Evolutionary conservation across 768 basidiomycete genomes (phyloP).

Genomic region (Porpolomopsis calyptriformis): DNA sequence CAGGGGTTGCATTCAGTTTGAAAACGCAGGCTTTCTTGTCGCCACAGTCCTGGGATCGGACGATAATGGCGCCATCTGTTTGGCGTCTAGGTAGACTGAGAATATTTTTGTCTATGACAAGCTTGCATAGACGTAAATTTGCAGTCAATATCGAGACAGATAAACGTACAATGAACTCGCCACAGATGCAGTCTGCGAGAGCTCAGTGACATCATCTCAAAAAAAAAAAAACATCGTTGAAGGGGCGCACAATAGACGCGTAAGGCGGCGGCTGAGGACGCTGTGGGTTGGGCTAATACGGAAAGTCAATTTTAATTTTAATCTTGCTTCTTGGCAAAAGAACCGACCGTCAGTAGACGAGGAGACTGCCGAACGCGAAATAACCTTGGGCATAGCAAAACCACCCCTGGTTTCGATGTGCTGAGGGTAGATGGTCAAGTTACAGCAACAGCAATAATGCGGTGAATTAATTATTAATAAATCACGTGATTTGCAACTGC

Average conservation of each 20-base stretch:
- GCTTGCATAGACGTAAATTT: slow-evolving; percentile 29
- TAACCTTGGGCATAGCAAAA: slow-evolving; percentile 77
- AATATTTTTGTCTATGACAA: slow-evolving; percentile 72
- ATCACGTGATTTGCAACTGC: too few species aligned
- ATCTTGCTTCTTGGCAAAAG: background rate
- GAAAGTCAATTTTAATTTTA: slow-evolving; percentile 4
- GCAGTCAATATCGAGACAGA: background rate
- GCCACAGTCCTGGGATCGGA: slow-evolving; percentile 60
- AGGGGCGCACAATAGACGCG: slow-evolving; percentile 65
- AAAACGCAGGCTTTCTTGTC: slow-evolving; percentile 57
- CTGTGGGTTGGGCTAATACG: slow-evolving; percentile 59
- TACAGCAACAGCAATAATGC: background rate
- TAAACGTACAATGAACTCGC: slow-evolving; percentile 68
- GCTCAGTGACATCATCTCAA: slow-evolving; percentile 8
- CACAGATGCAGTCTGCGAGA: slow-evolving; percentile 69
- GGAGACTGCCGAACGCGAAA: slow-evolving; percentile 80
- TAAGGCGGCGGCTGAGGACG: slow-evolving; percentile 65
- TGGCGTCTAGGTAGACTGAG: slow-evolving; percentile 57
- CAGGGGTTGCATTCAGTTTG: slow-evolving; percentile 71
- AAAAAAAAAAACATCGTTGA: slow-evolving; percentile 12
- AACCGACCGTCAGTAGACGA: slow-evolving; percentile 74
- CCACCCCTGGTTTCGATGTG: background rate
- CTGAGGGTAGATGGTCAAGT: background rate
- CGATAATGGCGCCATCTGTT: slow-evolving; percentile 71
- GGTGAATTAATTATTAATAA: too few species aligned